Evolutionary conservation across 164 flowering plant genomes (phyloP), one percentile per base, ranked within the genome.

Genomic region (Annona squamosa): DNA sequence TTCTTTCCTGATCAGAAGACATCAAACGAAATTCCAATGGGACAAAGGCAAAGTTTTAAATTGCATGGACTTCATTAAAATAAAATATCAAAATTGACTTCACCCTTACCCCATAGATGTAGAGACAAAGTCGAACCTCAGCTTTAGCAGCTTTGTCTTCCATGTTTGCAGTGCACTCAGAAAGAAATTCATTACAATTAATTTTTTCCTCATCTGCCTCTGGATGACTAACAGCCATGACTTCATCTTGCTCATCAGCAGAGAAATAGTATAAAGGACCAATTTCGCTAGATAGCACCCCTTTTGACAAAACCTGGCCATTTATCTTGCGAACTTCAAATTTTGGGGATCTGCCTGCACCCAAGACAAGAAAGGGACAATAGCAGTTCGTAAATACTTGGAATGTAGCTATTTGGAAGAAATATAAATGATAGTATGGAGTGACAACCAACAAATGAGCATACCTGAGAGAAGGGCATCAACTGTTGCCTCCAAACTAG

Each of bases 391-490:
- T 48, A 57, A 46, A 73, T 26, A 80, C 16, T 64, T 43, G 41
- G 37, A 9, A 52, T 52, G 59, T 10, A 52, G 13, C 59, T 16
- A 6, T 52, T 52, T 52, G 9, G 59, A 52, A 16, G 13, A 52
- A 10, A 52, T 52, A 16, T 9, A 52, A 52, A 2, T 26, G 37
- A 26, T 26, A 26, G 37, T 26, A 26, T 1, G 37, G 37, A 26
- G 37, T 26, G 37, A 26, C 37, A 26, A 26, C 37, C 37, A 26
- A 26, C 37, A 26, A 26, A 26, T 26, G 37, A 26, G 37, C 37
- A 26, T 26, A 90, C 99, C 99, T 69, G 87, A 78, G 83, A 94
- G 97, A 69, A 94, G 75, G 46, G 94, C 89, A 86, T 94, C 99
- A 62, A 94, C 99, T 44, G 99, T 92, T 73, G 88, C 91, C 76